These are phyloP conservation scores for Funneliformis mosseae DNA, from an alignment of 192 early-diverging fungal species.

Conservation along the genomic window DNA sequence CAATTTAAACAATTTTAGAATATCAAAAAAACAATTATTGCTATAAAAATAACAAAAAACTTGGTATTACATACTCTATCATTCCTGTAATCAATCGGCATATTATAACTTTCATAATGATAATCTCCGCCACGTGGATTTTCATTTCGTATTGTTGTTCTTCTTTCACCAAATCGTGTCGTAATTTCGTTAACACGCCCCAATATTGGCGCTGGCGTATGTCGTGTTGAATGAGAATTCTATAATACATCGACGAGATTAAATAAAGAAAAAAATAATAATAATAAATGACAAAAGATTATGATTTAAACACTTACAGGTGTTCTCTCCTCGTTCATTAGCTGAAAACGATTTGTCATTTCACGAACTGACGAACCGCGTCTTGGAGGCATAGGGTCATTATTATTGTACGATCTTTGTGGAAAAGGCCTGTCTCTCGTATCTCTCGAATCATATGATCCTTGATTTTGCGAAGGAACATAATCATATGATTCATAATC, in stretches of 20 bases:
- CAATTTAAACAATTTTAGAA: neutral
- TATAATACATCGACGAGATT: neutral
- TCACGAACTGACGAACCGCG: neutral
- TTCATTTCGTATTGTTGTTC: neutral
- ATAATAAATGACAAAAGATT: neutral
- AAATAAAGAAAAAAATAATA: neutral
- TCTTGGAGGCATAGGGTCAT: neutral
- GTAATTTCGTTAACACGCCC: slow-evolving; percentile 5
- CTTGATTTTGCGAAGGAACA: neutral
- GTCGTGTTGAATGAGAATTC: neutral
- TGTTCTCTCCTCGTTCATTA: neutral
- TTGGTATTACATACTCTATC: neutral
- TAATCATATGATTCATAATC: neutral
- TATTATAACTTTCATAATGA: neutral
- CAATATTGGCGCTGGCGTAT: neutral
- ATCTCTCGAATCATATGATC: neutral
- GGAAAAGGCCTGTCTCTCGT: neutral
- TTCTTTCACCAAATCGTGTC: slow-evolving; percentile 3
- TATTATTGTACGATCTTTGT: neutral
- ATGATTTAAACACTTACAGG: neutral
- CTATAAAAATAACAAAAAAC: neutral
- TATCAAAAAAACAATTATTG: too few relatives aligned
- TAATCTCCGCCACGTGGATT: neutral
- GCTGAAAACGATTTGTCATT: neutral
- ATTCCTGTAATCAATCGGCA: neutral